These are phyloP conservation scores for Jackrogersella multiformis DNA, from an alignment of 495 filamentous ascomycete genomes.

Conservation along the genomic window DNA sequence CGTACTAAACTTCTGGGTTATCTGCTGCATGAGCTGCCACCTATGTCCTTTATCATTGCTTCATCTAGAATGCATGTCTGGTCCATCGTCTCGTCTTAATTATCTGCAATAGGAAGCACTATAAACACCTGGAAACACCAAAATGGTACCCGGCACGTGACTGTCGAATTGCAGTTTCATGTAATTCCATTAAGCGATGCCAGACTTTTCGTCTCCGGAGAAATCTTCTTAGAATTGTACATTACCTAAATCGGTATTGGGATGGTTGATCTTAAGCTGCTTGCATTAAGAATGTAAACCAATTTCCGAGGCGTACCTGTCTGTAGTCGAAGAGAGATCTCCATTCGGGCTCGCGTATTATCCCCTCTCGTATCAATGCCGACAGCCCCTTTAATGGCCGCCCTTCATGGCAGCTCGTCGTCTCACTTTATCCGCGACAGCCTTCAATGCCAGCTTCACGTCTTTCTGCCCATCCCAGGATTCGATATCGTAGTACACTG, in stretches of 20 bases:
- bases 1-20: not conserved
- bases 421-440: slow-evolving; percentile 76
- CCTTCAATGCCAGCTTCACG: slow-evolving; percentile 77
- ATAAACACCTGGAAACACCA: not conserved
- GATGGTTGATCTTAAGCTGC: not conserved
- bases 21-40: slow-evolving; percentile 1
- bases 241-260: too few relatives aligned
- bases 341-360: not conserved
- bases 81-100: not conserved
- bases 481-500: slow-evolving; percentile 87
- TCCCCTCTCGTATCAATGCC: not conserved
- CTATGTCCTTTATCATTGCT: not conserved
- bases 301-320: not conserved
- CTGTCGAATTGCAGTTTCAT: too few relatives aligned
- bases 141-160: not conserved
- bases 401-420: slow-evolving; percentile 75
- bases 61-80: not conserved
- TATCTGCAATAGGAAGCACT: not conserved
- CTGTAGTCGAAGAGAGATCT: too few relatives aligned
- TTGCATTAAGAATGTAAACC: not conserved
- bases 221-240: not conserved
- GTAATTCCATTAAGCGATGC: not conserved
- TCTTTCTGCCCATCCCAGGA: slow-evolving; percentile 82
- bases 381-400: slow-evolving; percentile 28
- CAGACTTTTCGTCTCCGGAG: not conserved